Evolutionary conservation across 2,329 filamentous ascomycete genomes (phyloP).

Genomic region (Phyllosticta citriasiana): DNA sequence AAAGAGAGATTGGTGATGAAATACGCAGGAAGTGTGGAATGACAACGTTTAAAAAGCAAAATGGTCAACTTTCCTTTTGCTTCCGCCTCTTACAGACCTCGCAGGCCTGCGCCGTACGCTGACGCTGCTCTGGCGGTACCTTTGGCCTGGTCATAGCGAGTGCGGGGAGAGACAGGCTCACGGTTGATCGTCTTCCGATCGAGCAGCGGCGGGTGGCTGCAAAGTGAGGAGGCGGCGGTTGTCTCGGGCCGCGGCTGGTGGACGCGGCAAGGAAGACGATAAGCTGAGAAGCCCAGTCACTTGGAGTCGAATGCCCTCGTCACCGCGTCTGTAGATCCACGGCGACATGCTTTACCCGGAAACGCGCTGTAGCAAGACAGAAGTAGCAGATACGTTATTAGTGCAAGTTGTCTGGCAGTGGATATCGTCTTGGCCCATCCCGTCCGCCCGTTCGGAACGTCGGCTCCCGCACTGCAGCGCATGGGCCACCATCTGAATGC

Average conservation of each 20-base stretch:
- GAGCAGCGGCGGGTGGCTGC: background rate
- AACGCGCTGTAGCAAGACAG: background rate
- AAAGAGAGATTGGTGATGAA: background rate
- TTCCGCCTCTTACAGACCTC: constrained; percentile 56
- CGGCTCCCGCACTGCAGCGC: background rate
- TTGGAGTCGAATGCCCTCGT: background rate
- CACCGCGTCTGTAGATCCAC: background rate
- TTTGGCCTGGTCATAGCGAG: constrained; percentile 42
- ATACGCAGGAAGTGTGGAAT: background rate
- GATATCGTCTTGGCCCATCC: background rate
- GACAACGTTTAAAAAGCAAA: background rate
- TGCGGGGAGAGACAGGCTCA: background rate
- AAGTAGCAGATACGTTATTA: background rate
- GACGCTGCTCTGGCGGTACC: constrained; percentile 50
- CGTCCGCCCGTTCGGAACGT: background rate
- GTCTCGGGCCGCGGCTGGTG: background rate
- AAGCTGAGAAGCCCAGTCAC: background rate
- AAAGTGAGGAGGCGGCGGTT: background rate
- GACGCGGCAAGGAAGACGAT: background rate
- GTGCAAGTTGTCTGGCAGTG: background rate
- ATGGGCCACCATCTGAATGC: background rate
- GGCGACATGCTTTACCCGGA: background rate
- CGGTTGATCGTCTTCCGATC: background rate
- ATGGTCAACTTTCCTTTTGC: constrained; percentile 45
- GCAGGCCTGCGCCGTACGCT: constrained; percentile 54